These are phyloP conservation scores for Pyrenula massariospora DNA, from an alignment of 495 filamentous ascomycete genomes.

Conservation along the genomic window DNA sequence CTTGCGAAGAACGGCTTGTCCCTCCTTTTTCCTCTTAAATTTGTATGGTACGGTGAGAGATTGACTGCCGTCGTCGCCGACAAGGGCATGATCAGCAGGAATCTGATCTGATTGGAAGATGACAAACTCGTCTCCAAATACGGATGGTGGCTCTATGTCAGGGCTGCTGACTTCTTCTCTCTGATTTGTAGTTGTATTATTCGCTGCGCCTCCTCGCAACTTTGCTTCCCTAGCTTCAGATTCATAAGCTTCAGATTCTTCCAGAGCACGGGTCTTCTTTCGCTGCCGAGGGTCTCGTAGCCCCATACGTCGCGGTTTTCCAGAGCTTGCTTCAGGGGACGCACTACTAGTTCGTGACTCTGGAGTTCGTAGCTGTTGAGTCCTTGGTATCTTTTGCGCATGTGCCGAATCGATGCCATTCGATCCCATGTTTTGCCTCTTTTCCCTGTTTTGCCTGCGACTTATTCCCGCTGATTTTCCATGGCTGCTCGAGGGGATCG, in stretches of 20 bases:
- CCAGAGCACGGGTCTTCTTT: neutral
- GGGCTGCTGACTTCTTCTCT: neutral
- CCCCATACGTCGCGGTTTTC: neutral
- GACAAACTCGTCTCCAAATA: neutral
- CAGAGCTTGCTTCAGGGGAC: neutral
- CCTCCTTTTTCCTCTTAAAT: neutral
- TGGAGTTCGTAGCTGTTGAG: neutral
- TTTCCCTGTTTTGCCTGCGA: neutral
- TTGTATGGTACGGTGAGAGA: neutral
- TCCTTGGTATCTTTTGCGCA: neutral
- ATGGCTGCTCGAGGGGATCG: neutral
- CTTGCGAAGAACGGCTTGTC: neutral
- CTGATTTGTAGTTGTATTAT: too few relatives aligned
- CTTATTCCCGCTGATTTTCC: neutral
- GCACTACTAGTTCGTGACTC: neutral
- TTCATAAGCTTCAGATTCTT: neutral
- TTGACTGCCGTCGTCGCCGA: neutral
- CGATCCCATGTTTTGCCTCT: neutral
- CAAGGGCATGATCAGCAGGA: neutral
- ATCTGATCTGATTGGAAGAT: neutral
- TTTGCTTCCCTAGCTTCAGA: neutral
- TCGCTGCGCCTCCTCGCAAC: neutral
- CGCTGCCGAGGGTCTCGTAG: neutral
- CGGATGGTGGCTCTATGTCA: neutral
- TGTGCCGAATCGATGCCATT: neutral